Base-by-base conservation (phyloP, 2,329 filamentous ascomycete species). In the Cladosporium cucumerinum region DNA sequence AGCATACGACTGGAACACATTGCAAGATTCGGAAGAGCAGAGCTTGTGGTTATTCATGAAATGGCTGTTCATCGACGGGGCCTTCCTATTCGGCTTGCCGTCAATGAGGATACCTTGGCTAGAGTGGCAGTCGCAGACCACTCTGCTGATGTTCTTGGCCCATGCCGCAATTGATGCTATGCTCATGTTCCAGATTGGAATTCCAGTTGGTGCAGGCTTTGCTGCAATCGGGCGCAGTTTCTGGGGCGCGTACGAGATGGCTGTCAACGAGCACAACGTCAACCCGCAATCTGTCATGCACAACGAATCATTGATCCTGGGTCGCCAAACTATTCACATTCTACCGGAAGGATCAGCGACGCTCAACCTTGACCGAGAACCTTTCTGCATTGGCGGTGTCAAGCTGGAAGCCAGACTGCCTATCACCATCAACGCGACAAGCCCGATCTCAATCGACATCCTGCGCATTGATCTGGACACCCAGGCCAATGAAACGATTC, bases 301-400 rank as follows among this genome's bases (percentile, higher is more conserved):
- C 76, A 97, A 98, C 76, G 86, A 92, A 34, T 97, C 93, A 25
- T 85, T 98, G 73, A 98, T 99, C 69, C 85, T 97, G 79, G 95
- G 95, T 74, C 95, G 93, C 77, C 93, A 98, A 80, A 96, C 97
- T 71, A 94, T 99, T 78, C 95, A 99, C 75, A 97, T 99, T 73
- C 82, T 99, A 63, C 95, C 95, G 1, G 95, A 99, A 82, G 96
- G 96, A 82, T 72, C 93, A 57, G 95, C 93, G 16, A 84, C 93
- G 57, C 82, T 99, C 68, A 99, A 99, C 73, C 92, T 93, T 0
- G 86, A 93, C 55, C 85, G 86, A 65, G 80, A 84, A n/a, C 85
- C 93, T 0, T 95, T 95, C 77, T 99, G 95, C 77, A 80, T 99
- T 57, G 89, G 89, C 65, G 81, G 82, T 51, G 81, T 85, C 25